These are phyloP conservation scores for Calvatia gigantea DNA, from an alignment of 768 basidiomycete genomes.

Conservation along the genomic window DNA sequence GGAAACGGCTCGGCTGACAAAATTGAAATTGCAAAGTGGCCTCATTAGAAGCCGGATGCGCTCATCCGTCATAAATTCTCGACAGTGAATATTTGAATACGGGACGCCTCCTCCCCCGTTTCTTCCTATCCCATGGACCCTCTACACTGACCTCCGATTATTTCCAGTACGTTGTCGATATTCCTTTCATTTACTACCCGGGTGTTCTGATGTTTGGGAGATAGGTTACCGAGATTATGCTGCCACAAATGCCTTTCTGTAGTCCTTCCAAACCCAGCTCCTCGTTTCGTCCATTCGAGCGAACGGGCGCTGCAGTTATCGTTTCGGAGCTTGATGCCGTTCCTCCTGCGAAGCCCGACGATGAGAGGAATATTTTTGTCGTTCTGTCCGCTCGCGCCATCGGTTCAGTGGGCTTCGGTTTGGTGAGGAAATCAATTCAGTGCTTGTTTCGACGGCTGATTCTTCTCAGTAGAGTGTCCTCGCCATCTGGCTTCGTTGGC, in stretches of 20 bases:
- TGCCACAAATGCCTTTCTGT: neutral
- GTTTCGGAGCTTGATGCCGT: conserved; percentile 10
- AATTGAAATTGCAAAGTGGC: conserved; percentile 8
- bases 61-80: neutral
- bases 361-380: conserved; percentile 21
- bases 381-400: conserved; percentile 31
- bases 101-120: neutral
- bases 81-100: neutral
- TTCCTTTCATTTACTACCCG: neutral
- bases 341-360: conserved; percentile 10
- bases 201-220: neutral
- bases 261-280: neutral
- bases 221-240: neutral
- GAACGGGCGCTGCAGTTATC: conserved; percentile 1
- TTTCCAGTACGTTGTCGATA: neutral
- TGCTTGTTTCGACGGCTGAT: neutral
- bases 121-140: neutral
- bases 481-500: conserved; percentile 41
- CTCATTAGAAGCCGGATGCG: neutral
- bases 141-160: conserved; percentile 2
- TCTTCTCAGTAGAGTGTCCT: conserved; percentile 34
- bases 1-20: neutral
- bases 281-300: neutral
- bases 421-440: conserved; percentile 27
- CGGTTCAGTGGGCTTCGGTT: conserved; percentile 33